Conservation (phyloP, 1,139 yeast species). For the Sporopachydermia cereana region DNA sequence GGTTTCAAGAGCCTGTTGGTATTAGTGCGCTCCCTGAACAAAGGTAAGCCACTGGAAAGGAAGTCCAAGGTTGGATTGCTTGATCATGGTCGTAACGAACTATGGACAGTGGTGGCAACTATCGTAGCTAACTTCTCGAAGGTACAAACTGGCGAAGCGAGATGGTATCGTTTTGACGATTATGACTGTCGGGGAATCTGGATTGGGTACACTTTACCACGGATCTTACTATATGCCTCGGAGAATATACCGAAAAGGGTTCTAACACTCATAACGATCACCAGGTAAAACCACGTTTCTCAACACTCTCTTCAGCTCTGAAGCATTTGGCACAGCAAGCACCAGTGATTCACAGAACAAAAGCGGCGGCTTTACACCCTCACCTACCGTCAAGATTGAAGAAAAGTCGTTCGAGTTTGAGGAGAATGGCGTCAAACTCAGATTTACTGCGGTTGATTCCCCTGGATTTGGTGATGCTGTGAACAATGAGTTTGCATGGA, state of each 20-base stretch:
- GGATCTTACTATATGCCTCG: not conserved
- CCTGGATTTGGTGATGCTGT: constrained; percentile 74
- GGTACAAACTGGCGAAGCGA: not conserved
- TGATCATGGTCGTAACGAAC: no score
- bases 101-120: no score
- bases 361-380: no score
- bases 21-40: not conserved
- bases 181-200: constrained; percentile 95
- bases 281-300: constrained; percentile 75
- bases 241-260: not conserved
- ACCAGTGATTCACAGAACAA: not conserved
- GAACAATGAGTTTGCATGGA: constrained; percentile 48
- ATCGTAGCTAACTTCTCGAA: not conserved
- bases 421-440: constrained; percentile 41
- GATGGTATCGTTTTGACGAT: constrained; percentile 83
- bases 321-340: constrained; percentile 13
- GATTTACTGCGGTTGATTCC: constrained; percentile 49
- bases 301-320: constrained; percentile 71
- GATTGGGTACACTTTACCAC: constrained; percentile 44
- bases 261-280: not conserved
- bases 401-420: constrained; percentile 32
- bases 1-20: no score
- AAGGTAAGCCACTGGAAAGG: no score
- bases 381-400: constrained; percentile 25
- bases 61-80: no score